phyloP scores from a whole-genome alignment of 2,329 filamentous ascomycete genomes.

The Sclerotinia borealis region DNA sequence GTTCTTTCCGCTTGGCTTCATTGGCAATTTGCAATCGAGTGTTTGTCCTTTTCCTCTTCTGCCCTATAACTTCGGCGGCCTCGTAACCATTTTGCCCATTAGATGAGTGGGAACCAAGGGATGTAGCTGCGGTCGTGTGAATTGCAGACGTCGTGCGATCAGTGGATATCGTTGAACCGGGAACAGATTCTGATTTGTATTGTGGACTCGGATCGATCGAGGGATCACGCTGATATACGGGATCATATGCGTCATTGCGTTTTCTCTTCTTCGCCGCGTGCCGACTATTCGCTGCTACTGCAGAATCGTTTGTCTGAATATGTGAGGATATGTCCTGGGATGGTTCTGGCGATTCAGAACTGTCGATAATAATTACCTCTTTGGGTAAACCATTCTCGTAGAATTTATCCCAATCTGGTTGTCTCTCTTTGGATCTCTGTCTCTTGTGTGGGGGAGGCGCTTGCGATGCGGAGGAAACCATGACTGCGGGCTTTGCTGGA shows the following conservation, averaged over 20 bases:
- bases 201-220: slow-evolving; percentile 67
- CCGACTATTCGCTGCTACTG: slow-evolving; percentile 37
- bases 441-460: slow-evolving; percentile 35
- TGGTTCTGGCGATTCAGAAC: slow-evolving; percentile 51
- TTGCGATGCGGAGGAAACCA: slow-evolving; percentile 27
- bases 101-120: slow-evolving; percentile 61
- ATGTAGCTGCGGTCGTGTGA: slow-evolving; percentile 85
- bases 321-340: slow-evolving; percentile 38
- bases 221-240: slow-evolving; percentile 63
- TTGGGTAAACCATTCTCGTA: slow-evolving; percentile 79
- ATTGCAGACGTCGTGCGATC: slow-evolving; percentile 76
- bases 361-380: slow-evolving; percentile 77
- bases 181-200: slow-evolving; percentile 54
- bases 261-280: slow-evolving; percentile 69
- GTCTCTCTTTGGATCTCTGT: slow-evolving; percentile 39
- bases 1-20: slow-evolving; percentile 72
- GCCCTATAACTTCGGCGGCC: slow-evolving; percentile 61
- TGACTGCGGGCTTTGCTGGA: slow-evolving; percentile 32
- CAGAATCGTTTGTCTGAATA: slow-evolving; percentile 22
- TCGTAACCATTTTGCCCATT: slow-evolving; percentile 59
- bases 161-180: slow-evolving; percentile 69
- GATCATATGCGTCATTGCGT: slow-evolving; percentile 58
- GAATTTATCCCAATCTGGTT: slow-evolving; percentile 73
- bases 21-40: slow-evolving; percentile 76
- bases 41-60: slow-evolving; percentile 77